These are phyloP conservation scores for Puccinellia tenuiflora DNA, from an alignment of 176 grass and related monocot species.

Conservation along the genomic window DNA sequence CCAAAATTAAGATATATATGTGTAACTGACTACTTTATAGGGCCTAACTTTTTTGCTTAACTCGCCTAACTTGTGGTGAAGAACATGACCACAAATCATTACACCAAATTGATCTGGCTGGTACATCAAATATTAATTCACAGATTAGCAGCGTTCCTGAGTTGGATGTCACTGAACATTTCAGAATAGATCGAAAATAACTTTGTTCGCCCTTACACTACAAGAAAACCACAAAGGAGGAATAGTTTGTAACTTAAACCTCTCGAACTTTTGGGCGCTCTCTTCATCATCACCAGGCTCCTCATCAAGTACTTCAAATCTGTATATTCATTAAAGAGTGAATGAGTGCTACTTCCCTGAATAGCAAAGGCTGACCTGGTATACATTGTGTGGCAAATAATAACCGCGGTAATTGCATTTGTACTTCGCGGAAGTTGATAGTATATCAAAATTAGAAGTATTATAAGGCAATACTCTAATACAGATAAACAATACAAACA, in stretches of 20 bases:
- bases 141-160: not conserved
- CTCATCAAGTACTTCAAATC: conserved; percentile 92
- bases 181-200: conserved; percentile 12
- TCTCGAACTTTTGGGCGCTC: conserved; percentile 68
- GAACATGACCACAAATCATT: not conserved
- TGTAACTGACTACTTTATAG: not conserved
- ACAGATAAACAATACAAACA: not conserved
- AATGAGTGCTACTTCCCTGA: conserved; percentile 7
- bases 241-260: conserved; percentile 17
- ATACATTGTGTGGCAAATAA: not conserved
- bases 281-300: conserved; percentile 99
- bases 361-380: not conserved
- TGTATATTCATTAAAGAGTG: conserved; percentile 43
- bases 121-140: conserved; percentile 1
- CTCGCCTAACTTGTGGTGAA: not conserved
- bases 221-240: conserved; percentile 30
- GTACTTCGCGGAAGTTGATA: not conserved
- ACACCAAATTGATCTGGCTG: not conserved
- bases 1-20: not conserved
- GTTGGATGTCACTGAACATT: not conserved
- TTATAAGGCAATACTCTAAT: not conserved
- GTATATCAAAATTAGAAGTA: not conserved
- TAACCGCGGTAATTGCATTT: not conserved
- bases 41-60: not conserved
- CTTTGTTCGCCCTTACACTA: not conserved